Percentiles rank a stretch among this genome's conserved stretches.
Evolutionary conservation across 805 yeast species (phyloP).

Genomic region (Metschnikowia vanudenii): DNA sequence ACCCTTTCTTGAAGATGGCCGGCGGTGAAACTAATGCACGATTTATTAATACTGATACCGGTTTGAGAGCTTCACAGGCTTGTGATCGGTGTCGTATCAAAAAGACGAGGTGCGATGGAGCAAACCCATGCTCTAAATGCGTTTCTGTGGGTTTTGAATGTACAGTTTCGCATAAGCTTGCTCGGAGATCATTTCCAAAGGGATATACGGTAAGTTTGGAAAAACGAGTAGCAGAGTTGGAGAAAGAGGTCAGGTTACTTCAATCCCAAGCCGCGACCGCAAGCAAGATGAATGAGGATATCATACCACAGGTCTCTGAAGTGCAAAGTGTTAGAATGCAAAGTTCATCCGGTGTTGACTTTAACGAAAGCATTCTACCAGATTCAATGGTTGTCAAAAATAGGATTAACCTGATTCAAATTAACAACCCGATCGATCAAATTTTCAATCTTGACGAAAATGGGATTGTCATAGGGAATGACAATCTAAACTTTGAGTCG

Average conservation of each 20-base stretch:
- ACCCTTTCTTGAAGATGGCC: not conserved
- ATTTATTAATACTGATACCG: conserved; percentile 37
- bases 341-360: not conserved
- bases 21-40: conserved; percentile 9
- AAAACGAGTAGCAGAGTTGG: conserved; percentile 56
- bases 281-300: not conserved
- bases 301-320: not conserved
- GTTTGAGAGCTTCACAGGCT: conserved; percentile 68
- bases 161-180: conserved; percentile 67
- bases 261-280: conserved; percentile 2
- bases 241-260: conserved; percentile 40
- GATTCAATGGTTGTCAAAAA: conserved; percentile 15
- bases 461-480: conserved; percentile 46
- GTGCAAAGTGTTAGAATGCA: not conserved
- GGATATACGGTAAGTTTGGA: conserved; percentile 80
- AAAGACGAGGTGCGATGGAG: conserved; percentile 75
- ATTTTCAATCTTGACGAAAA: conserved; percentile 43
- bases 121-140: conserved; percentile 70
- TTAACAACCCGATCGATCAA: conserved; percentile 46
- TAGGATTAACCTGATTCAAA: conserved; percentile 25
- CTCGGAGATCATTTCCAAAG: conserved; percentile 76
- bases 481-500: conserved; percentile 44
- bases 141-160: conserved; percentile 63
- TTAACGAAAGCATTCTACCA: not conserved
- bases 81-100: conserved; percentile 79